Evolutionary conservation across 192 early-diverging fungal species (phyloP).

Genomic region (Neocallimastix lanati): DNA sequence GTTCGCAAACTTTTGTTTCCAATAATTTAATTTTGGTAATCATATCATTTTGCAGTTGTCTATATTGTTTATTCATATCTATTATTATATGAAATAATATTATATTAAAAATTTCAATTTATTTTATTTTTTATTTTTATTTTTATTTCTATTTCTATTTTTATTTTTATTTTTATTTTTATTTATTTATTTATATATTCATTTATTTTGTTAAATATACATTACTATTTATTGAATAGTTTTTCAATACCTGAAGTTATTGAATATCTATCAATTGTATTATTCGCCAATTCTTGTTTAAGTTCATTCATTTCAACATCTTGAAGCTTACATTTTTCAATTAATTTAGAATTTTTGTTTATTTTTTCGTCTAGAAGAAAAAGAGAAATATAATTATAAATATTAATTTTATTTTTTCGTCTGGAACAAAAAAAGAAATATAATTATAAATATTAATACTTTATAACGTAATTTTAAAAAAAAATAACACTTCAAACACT

Average conservation of each 20-base stretch:
- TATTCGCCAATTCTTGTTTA: slow-evolving; percentile 3
- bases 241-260: background rate
- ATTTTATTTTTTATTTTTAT: background rate
- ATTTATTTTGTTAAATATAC: no score
- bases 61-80: slow-evolving; percentile 40
- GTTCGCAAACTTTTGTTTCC: slow-evolving; percentile 26
- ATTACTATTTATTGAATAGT: no score
- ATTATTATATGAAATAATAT: no score
- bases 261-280: slow-evolving; percentile 5
- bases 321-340: slow-evolving; percentile 20
- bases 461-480: no score
- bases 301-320: background rate
- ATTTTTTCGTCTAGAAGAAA: slow-evolving; percentile 7
- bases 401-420: no score
- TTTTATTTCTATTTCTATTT: background rate
- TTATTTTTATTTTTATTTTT: no score
- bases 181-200: no score
- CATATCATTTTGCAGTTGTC: slow-evolving; percentile 38
- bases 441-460: no score
- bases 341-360: slow-evolving; percentile 15
- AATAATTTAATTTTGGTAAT: slow-evolving; percentile 26
- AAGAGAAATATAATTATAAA: no score
- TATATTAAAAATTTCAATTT: no score
- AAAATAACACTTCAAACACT: no score
- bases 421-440: no score